Base-by-base conservation (phyloP, 345 rosid species). In the Luvunga scandens region DNA sequence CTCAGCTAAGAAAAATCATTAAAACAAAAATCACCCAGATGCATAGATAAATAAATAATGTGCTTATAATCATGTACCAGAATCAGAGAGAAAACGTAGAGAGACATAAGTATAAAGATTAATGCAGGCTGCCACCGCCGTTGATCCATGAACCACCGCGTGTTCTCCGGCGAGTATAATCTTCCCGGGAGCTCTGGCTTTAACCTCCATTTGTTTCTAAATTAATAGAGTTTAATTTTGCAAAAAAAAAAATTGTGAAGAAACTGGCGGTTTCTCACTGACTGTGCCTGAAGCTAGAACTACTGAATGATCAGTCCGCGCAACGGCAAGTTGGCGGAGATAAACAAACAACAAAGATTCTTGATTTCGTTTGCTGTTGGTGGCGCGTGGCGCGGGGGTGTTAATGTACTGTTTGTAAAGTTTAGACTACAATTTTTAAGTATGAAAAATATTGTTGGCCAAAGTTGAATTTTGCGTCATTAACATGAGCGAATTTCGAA, bases 131-230 rank as follows among this genome's bases (percentile, higher is more conserved):
- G 98, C 98, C 70, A 97, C 91, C 9, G 98, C 98, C 7, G 97
- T 87, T 73, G 91, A 90, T 82, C 99, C 97, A 83, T 97, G 98
- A 42, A 97, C 99, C 77, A 97, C 98, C 0, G 96, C 98, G 55
- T 97, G 99, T 78, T 97, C 99, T 1, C 99, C 98, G 48, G 96
- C 84, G 34, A 97, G 94, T 67, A 97, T 97, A 87, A 97, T 88
- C 83, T 94, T 97, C 42, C 98, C 98, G 0, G 98, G 99, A 76
- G 99, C 98, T 84, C 90, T 88, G 28, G 99, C 88, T 77, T 82
- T 93, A 84, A 94, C 94, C 83, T 94, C 96, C 99, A 97, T 96
- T n/a, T 9, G 30, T 27, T 27, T 62, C 13, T 31, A 10, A 31
- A 16, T 1, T 0, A 30, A 7, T 12, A 9, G 71, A 42, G 2